A percentile compares a stretch with the other conserved stretches of the same genome.
phyloP scores from a whole-genome alignment of 2,329 filamentous ascomycete genomes.

The Cladosporium sp. region DNA sequence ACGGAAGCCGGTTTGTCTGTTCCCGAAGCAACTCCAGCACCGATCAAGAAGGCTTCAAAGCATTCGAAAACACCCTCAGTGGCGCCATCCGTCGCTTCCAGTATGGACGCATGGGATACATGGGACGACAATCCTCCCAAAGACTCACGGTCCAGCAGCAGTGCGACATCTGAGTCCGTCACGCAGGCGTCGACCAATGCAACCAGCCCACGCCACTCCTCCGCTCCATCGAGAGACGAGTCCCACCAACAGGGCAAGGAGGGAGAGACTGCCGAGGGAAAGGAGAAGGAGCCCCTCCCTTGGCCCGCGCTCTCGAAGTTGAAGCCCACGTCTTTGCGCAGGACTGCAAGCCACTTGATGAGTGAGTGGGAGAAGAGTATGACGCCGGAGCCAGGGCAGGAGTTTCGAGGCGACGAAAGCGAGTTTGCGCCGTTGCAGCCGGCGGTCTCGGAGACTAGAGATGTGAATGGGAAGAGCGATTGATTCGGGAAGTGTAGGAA shows the following conservation, averaged over 20 bases:
- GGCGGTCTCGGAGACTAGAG: neutral
- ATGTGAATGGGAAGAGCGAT: slow-evolving; percentile 7
- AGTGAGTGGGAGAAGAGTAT: slow-evolving; percentile 86
- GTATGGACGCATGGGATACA: slow-evolving; percentile 32
- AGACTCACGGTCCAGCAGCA: slow-evolving; percentile 27
- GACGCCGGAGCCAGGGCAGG: slow-evolving; percentile 32
- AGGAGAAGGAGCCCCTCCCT: slow-evolving; percentile 49
- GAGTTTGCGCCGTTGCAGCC: slow-evolving; percentile 12
- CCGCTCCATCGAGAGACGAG: slow-evolving; percentile 26
- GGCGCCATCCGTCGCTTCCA: slow-evolving; percentile 26
- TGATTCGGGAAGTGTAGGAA: neutral
- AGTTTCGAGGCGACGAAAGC: slow-evolving; percentile 17
- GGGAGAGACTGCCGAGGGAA: slow-evolving; percentile 13
- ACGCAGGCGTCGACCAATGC: slow-evolving; percentile 12
- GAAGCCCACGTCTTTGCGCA: slow-evolving; percentile 73
- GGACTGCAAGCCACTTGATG: slow-evolving; percentile 82
- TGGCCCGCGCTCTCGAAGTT: slow-evolving; percentile 73
- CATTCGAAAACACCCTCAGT: slow-evolving; percentile 28
- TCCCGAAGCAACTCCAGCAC: slow-evolving; percentile 21
- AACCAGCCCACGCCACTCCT: slow-evolving; percentile 12
- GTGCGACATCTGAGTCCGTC: slow-evolving; percentile 16
- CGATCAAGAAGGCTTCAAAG: slow-evolving; percentile 30
- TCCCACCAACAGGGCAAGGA: slow-evolving; percentile 19
- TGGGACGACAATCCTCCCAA: slow-evolving; percentile 33
- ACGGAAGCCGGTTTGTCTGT: slow-evolving; percentile 29